Base-by-base conservation (phyloP, 192 early-diverging fungal genomes). In the Coemansia sp. region DNA sequence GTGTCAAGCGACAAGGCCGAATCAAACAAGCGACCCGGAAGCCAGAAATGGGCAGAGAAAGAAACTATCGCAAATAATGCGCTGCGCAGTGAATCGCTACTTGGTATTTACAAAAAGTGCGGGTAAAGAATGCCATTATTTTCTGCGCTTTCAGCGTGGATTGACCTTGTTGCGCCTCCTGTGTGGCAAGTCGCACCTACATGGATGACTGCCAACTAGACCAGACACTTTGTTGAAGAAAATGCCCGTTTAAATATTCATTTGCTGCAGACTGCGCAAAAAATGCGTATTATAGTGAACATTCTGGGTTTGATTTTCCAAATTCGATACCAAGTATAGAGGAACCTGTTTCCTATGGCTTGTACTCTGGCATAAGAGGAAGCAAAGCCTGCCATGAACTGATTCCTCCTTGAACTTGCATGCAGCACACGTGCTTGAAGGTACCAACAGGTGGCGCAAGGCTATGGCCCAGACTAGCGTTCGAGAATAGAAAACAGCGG, bases 1-100 rank as follows among this genome's bases (percentile, higher is more conserved):
- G 41, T 47, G 24, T 60, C 43, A 47, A 60, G 58, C 43, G 58
- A 60, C 41, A 60, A 60, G 45, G 15, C 23, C 6, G 41, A n/a
- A 17, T 9, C 29, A 59, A 59, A 25, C 23, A 45, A 59, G 17
- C 17, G 43, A 29, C n/a, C 35, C 27, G 41, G 41, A 43, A 15
- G 53, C 53, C 53, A 24, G 53, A 55, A 55, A 55, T 55, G 53
- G 53, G 11, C 25, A 29, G 22, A n/a, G 24, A 12, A 8, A 60
- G 47, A 27, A 43, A n/a, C 14, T 32, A 29, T 55, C 22, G 53
- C 12, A 14, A 27, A 60, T 60, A 60, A 60, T 45, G 21, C 19
- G 24, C 5, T 2, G 17, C 24, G 10, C 39, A 27, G 15, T 15
- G 19, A 47, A 47, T 27, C 24, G 21, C 27, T 24, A 25, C 41